Evolutionary conservation across 192 early-diverging fungal species (phyloP).

Genomic region (Podila clonocystis): DNA sequence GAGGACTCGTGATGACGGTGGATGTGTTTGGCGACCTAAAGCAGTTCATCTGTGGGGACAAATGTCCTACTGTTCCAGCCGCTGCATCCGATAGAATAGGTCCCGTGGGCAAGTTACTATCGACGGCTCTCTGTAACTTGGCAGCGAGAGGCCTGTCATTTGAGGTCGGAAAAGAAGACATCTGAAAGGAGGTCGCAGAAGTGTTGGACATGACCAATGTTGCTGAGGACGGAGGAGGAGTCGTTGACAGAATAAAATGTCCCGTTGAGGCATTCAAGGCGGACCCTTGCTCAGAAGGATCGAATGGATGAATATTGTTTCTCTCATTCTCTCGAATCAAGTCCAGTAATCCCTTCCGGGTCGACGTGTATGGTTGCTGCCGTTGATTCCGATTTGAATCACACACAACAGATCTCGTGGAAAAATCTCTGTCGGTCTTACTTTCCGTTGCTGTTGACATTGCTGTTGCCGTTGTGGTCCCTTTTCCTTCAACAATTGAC

Average conservation of each 20-base stretch:
- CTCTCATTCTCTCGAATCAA: constrained; percentile 16
- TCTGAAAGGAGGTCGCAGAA: too few species aligned
- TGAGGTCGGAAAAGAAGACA: too few species aligned
- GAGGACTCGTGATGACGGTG: too few species aligned
- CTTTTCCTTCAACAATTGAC: background rate
- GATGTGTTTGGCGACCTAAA: too few species aligned
- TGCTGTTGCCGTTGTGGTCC: background rate
- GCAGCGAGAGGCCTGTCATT: too few species aligned
- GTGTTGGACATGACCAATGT: background rate
- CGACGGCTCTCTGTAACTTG: too few species aligned
- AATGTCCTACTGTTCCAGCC: too few species aligned
- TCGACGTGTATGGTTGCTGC: background rate
- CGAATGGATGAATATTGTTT: constrained; percentile 28
- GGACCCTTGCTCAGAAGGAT: constrained; percentile 7
- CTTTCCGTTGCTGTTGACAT: background rate
- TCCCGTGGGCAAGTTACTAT: too few species aligned
- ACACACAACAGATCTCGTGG: too few species aligned
- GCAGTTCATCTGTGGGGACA: too few species aligned
- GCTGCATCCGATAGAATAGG: too few species aligned
- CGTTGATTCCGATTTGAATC: too few species aligned
- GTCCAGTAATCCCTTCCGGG: constrained; percentile 1
- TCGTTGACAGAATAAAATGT: background rate
- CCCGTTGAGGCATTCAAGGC: background rate
- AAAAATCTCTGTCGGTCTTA: background rate
- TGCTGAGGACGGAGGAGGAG: constrained; percentile 6